A percentile compares a stretch with the other conserved stretches of the same genome.
Conservation (phyloP, 225 moss, liverwort and hornwort genomes). For the Ulota crispa region DNA sequence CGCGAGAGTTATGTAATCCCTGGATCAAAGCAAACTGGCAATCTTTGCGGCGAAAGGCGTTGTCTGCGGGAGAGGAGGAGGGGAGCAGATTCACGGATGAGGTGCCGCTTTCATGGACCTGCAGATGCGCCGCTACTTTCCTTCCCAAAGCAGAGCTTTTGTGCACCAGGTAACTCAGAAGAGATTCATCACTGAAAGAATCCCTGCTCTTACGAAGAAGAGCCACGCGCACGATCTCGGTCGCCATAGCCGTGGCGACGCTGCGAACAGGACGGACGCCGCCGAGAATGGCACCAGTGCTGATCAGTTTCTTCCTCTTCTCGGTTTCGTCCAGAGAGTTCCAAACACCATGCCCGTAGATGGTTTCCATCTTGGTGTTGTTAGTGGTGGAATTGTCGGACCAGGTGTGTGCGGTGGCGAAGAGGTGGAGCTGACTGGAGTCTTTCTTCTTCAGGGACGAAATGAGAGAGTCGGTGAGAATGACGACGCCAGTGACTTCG, state of each 20-base stretch:
- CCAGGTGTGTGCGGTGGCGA: constrained; percentile 27
- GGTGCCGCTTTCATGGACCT: constrained; percentile 35
- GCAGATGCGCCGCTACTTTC: constrained; percentile 50
- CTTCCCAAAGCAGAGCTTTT: constrained; percentile 47
- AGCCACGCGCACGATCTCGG: constrained; percentile 58
- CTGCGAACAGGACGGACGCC: constrained; percentile 46
- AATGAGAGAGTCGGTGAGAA: constrained; percentile 26
- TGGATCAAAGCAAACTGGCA: constrained; percentile 40
- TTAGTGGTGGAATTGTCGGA: background rate
- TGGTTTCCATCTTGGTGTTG: constrained; percentile 19
- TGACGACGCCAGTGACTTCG: constrained; percentile 34
- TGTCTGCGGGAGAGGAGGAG: background rate
- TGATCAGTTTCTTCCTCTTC: constrained; percentile 35
- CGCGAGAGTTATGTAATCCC: constrained; percentile 22
- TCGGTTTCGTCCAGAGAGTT: constrained; percentile 32
- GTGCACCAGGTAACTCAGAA: constrained; percentile 44
- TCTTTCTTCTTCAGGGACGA: constrained; percentile 40
- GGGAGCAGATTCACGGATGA: constrained; percentile 36
- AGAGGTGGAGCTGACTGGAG: constrained; percentile 39
- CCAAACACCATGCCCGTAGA: constrained; percentile 45
- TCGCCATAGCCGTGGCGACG: constrained; percentile 50
- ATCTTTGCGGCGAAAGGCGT: constrained; percentile 15
- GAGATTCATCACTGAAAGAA: constrained; percentile 21
- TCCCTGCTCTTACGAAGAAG: constrained; percentile 34
- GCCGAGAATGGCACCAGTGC: constrained; percentile 39